Base-by-base conservation (phyloP, 2,329 filamentous ascomycete genomes). In the Aspergillus hortae region DNA sequence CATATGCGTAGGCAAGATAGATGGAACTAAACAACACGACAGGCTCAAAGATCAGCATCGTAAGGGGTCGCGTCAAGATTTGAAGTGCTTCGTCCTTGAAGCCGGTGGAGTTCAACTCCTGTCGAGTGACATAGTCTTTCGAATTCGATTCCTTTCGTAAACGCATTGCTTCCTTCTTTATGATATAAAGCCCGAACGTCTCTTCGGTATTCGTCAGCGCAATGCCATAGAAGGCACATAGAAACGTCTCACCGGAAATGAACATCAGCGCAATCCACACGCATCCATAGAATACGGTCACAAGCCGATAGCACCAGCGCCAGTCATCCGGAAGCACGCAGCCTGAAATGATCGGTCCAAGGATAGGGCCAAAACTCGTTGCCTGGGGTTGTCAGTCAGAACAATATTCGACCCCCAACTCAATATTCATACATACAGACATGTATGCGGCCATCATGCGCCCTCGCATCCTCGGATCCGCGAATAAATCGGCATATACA, bases 1-100 rank as follows among this genome's bases (percentile, higher is more conserved):
- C 80, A 64, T 90, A 92, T 32, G 84, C 79, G 25, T 92, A 75
- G 32, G 88, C 84, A 10, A 91, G 76, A 67, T 90, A 92, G 63
- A 82, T 65, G 67, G 85, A 90, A 1, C 81, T 83, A 45, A 84
- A 86, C 21, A 85, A 76, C 6, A 92, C 87, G 46, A 92, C 87
- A 45, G 86, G 84, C 64, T 94, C 89, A 41, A 80, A 85, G 46
- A 81, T 42, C 30, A 87, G 75, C 89, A 92, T 92, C 23, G 85
- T 79, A 5, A 91, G 68, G 0, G 89, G 89, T 0, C 89, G 75
- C 1, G 84, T 86, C 35, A 92, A 73, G 0, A 90, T 85, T n/a
- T 1, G 80, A 83, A n/a, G 85, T 67, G 48, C 89, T 78, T 42
- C 40, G 58, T 48, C 40, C 2, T 35, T 27, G 11, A 51, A 47